Base-by-base conservation (phyloP, 306 rosid genomes). In the Canavalia gladiata region DNA sequence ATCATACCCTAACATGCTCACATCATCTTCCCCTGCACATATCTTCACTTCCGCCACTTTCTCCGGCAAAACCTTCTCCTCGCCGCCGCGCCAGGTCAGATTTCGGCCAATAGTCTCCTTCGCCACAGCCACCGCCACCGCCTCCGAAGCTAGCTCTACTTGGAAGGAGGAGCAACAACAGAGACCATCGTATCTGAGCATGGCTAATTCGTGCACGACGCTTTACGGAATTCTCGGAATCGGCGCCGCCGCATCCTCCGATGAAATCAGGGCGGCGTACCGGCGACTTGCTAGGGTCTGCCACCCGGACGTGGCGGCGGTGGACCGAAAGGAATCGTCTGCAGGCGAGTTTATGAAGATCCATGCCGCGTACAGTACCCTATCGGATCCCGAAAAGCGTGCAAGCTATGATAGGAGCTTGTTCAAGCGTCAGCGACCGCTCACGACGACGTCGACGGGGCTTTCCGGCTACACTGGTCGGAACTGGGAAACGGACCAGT, bases 401-500 rank as follows among this genome's bases (percentile, higher is more conserved):
- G 96, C 97, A 37, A 89, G 66, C 12, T 94, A 94, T 77, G 96
- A 94, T 46, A 77, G 86, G 74, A 86, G 75, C 68, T 43, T 70
- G 47, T 49, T 88, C 47, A 85, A 64, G 28, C 85, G 79, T 13
- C 83, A 3, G 42, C 84, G 79, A 49, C 95, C 91, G 46, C 41
- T 87, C 69, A 51, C 25, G 7, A 29, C 12, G 66, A 2, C 89
- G n/a, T 5, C 64, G 82, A 68, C 87, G 1, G 59, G 82, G 8
- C 87, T 62, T 28, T 75, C 93, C 45, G 81, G 94, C 12, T 88
- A 87, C 67, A 8, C 79, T 29, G 9, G 92, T 71, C 89, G 93
- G 79, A 92, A 77, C 5, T 94, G 98, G 98, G 98, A 94, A 88
- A 90, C 98, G 4, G 98, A 94, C 31, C 98, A 94, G 92, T 94